phyloP scores from a whole-genome alignment of 2,329 filamentous ascomycete genomes.

The Colletotrichum sp. region DNA sequence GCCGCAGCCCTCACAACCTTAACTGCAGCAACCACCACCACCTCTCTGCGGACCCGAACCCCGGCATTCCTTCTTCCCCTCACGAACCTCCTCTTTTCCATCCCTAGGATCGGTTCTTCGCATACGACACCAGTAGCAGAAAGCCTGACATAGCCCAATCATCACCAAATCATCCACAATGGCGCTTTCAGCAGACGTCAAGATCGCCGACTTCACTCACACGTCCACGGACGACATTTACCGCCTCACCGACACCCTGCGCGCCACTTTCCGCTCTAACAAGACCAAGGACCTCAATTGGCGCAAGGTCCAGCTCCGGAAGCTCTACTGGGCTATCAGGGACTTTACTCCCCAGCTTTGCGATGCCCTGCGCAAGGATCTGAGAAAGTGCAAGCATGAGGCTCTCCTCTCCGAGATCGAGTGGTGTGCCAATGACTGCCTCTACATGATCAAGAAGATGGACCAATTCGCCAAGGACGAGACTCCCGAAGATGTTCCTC shows the following conservation, averaged over 20 bases:
- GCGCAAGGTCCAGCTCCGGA: constrained; percentile 84
- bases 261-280: constrained; percentile 75
- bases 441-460: constrained; percentile 79
- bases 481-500: constrained; percentile 69
- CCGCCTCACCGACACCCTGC: constrained; percentile 62
- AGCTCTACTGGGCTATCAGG: constrained; percentile 90
- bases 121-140: not conserved
- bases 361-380: constrained; percentile 78
- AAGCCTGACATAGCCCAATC: not conserved
- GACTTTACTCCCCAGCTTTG: constrained; percentile 77
- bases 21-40: not conserved
- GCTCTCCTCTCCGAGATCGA: constrained; percentile 75
- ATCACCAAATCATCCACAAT: constrained; percentile 31
- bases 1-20: constrained; percentile 5
- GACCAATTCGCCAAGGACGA: constrained; percentile 87
- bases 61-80: constrained; percentile 13
- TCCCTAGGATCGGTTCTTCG: not conserved
- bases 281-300: constrained; percentile 85
- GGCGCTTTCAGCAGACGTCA: constrained; percentile 36
- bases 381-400: constrained; percentile 81
- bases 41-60: not conserved
- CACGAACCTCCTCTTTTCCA: constrained; percentile 6
- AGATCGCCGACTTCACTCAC: constrained; percentile 56
- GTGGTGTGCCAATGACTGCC: constrained; percentile 81
- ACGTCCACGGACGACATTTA: constrained; percentile 74